A percentile compares a stretch with the other conserved stretches of the same genome.
phyloP scores from a whole-genome alignment of 2,329 filamentous ascomycete species.

The Colletotrichum liaoningense region DNA sequence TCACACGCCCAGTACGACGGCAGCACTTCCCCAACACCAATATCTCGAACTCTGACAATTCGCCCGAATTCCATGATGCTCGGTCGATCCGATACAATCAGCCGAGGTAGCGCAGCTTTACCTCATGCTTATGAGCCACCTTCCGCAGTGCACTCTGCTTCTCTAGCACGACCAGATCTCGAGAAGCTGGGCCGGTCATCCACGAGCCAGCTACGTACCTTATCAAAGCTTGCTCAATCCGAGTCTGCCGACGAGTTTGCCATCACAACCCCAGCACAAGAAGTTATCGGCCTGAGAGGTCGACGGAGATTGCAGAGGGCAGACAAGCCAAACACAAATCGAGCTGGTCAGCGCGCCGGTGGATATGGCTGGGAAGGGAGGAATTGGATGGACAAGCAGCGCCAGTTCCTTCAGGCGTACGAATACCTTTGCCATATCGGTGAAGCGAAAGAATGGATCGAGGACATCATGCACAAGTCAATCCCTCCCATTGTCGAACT shows the following conservation, averaged over 20 bases:
- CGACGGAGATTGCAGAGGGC: constrained; percentile 84
- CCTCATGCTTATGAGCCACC: constrained; percentile 45
- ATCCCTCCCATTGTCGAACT: constrained; percentile 94
- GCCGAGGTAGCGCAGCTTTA: constrained; percentile 46
- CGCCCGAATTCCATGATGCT: constrained; percentile 73
- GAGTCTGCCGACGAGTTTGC: constrained; percentile 83
- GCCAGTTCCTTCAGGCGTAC: constrained; percentile 95
- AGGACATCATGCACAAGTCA: constrained; percentile 84
- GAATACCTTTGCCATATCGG: constrained; percentile 99
- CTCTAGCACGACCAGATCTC: constrained; percentile 77
- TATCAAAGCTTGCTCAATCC: constrained; percentile 85
- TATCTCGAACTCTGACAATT: constrained; percentile 53
- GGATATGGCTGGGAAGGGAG: constrained; percentile 81
- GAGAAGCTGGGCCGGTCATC: constrained; percentile 87
- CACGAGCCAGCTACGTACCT: constrained; percentile 86
- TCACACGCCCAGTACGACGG: constrained; percentile 60
- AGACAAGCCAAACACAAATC: constrained; percentile 61
- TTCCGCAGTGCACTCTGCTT: constrained; percentile 52
- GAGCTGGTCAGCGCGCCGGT: constrained; percentile 57
- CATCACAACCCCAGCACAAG: constrained; percentile 81
- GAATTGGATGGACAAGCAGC: constrained; percentile 99
- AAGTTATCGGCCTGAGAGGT: constrained; percentile 89
- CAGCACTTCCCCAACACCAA: constrained; percentile 54
- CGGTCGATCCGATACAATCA: constrained; percentile 66
- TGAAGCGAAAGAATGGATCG: constrained; percentile 99